Evolutionary conservation across 768 basidiomycete species (phyloP).

Genomic region (Hygrophoropsis aurantiaca): DNA sequence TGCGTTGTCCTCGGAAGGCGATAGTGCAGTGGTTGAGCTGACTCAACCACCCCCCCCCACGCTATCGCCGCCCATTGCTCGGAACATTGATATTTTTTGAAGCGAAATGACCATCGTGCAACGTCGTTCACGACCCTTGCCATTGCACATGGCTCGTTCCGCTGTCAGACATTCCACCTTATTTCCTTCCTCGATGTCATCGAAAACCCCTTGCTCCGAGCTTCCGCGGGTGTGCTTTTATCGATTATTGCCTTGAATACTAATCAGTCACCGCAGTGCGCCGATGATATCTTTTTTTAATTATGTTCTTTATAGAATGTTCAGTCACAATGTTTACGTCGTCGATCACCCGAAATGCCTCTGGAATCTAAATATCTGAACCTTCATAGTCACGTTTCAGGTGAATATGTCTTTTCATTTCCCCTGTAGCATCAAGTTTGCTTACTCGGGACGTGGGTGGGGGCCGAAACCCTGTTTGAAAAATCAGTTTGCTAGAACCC

Average conservation of each 20-base stretch:
- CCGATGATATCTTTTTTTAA: conserved; percentile 1
- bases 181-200: neutral
- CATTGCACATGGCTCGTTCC: conserved; percentile 61
- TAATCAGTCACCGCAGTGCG: neutral
- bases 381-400: neutral
- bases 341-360: neutral
- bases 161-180: conserved; percentile 50
- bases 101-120: conserved; percentile 55
- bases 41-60: conserved; percentile 25
- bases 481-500: too few species aligned
- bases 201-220: neutral
- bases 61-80: conserved; percentile 37
- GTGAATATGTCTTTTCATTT: neutral
- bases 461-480: too few species aligned
- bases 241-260: too few species aligned
- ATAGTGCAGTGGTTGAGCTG: conserved; percentile 33
- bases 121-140: conserved; percentile 17
- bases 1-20: conserved; percentile 26
- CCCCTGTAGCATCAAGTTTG: too few species aligned
- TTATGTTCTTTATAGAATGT: neutral
- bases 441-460: too few species aligned
- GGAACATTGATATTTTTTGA: conserved; percentile 46
- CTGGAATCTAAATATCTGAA: neutral
- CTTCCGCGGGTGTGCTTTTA: too few species aligned
- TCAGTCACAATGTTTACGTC: conserved; percentile 1